phyloP scores from a whole-genome alignment of 306 rosid species.

The Cicer judaicum region DNA sequence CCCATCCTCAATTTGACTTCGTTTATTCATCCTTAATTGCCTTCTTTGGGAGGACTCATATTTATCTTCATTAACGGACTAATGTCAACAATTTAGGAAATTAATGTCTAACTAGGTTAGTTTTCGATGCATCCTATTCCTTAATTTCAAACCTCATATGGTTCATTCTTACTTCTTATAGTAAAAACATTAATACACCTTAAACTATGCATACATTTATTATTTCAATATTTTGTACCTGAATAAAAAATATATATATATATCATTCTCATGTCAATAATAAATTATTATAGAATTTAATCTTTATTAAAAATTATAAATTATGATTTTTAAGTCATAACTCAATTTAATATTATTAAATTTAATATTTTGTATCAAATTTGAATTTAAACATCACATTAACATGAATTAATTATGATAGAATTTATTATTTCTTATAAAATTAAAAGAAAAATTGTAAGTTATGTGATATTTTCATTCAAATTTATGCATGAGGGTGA shows the following conservation, averaged over 20 bases:
- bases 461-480: not conserved
- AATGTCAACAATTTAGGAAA: conserved; percentile 28
- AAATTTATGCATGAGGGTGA: not conserved
- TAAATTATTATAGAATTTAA: not conserved
- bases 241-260: not conserved
- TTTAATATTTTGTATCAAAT: no score
- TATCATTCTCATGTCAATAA: not conserved
- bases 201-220: not conserved
- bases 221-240: not conserved
- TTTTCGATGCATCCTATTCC: conserved; percentile 15
- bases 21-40: not conserved
- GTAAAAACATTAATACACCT: not conserved
- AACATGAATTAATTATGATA: no score
- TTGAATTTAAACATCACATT: no score
- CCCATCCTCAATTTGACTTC: conserved; percentile 37
- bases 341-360: no score
- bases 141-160: not conserved
- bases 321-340: not conserved
- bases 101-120: conserved; percentile 1
- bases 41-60: conserved; percentile 5
- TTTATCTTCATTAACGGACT: conserved; percentile 14
- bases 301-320: not conserved
- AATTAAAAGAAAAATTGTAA: not conserved
- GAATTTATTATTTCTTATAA: no score
- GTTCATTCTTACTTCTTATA: not conserved